Percentiles rank a stretch among this genome's conserved stretches.
Conservation (phyloP, 2,329 filamentous ascomycete genomes). For the Tolypocladium guangdongense region DNA sequence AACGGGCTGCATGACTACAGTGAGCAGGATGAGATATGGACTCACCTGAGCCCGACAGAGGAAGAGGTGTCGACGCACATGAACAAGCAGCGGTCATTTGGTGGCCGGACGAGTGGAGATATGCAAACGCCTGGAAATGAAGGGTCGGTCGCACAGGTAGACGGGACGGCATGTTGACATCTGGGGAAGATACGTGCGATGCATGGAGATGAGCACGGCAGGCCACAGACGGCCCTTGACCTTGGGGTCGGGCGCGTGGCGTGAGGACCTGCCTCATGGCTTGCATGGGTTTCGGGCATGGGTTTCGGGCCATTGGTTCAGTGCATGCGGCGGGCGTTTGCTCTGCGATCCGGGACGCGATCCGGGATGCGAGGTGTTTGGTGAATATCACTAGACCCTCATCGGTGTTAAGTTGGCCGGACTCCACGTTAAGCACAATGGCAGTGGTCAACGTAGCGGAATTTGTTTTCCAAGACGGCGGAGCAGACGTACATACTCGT, state of each 20-base stretch:
- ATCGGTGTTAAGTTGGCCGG: too few relatives aligned
- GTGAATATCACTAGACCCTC: too few relatives aligned
- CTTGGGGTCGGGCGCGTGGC: not conserved
- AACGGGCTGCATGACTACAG: slow-evolving; percentile 10
- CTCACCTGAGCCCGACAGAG: slow-evolving; percentile 9
- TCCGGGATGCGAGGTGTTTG: not conserved
- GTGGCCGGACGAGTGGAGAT: not conserved
- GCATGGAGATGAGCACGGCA: not conserved
- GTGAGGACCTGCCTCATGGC: not conserved
- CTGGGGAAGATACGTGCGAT: not conserved
- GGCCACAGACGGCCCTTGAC: not conserved
- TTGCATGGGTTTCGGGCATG: not conserved
- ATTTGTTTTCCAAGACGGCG: too few relatives aligned
- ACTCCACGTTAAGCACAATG: too few relatives aligned
- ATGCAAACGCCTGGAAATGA: not conserved
- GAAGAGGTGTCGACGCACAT: not conserved
- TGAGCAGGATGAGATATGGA: slow-evolving; percentile 13
- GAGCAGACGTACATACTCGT: too few relatives aligned
- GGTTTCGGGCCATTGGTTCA: not conserved
- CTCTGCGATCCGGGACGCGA: not conserved
- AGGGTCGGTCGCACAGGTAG: not conserved
- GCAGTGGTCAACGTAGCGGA: too few relatives aligned
- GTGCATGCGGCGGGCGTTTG: not conserved
- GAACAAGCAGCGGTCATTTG: not conserved
- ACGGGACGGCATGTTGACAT: not conserved